Conservation (phyloP, 2,329 filamentous ascomycete species). For the Penicillium sp. region DNA sequence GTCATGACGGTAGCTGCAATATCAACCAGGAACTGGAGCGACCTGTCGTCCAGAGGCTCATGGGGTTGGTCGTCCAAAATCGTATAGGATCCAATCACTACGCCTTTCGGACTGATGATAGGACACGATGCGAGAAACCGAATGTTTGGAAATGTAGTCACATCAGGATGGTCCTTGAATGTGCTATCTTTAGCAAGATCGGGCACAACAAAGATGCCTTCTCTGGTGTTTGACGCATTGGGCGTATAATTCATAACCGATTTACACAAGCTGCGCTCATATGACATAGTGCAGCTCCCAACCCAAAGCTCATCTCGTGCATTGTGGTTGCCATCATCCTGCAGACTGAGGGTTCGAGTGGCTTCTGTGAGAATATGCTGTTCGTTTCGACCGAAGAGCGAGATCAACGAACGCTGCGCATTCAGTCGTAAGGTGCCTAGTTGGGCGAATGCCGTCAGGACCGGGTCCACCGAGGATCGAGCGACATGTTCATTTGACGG, state of each 20-base stretch:
- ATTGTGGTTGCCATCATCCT: slow-evolving; percentile 7
- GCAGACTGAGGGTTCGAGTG: slow-evolving; percentile 20
- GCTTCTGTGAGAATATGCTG: slow-evolving; percentile 30
- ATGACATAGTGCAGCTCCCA: slow-evolving; percentile 15
- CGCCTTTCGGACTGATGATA: slow-evolving; percentile 53
- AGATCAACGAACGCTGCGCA: slow-evolving; percentile 24
- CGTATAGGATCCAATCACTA: slow-evolving; percentile 57
- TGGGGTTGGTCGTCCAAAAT: slow-evolving; percentile 56
- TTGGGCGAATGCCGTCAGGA: slow-evolving; percentile 29
- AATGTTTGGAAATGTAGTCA: slow-evolving; percentile 26
- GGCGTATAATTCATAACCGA: background rate
- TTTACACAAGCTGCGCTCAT: slow-evolving; percentile 15
- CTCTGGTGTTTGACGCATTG: background rate
- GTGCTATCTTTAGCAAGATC: slow-evolving; percentile 32
- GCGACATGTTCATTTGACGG: background rate
- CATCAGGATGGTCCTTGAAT: slow-evolving; percentile 32
- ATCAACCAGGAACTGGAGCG: slow-evolving; percentile 37
- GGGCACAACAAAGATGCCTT: slow-evolving; percentile 22
- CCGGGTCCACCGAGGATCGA: slow-evolving; percentile 14
- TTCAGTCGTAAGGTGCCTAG: slow-evolving; percentile 24
- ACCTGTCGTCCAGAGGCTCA: slow-evolving; percentile 41
- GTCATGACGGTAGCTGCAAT: slow-evolving; percentile 56
- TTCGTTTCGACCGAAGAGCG: slow-evolving; percentile 24
- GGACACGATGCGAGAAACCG: slow-evolving; percentile 56
- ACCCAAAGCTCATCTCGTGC: slow-evolving; percentile 10